Conservation (phyloP, 805 yeast species). For the Ogataea haglerorum region DNA sequence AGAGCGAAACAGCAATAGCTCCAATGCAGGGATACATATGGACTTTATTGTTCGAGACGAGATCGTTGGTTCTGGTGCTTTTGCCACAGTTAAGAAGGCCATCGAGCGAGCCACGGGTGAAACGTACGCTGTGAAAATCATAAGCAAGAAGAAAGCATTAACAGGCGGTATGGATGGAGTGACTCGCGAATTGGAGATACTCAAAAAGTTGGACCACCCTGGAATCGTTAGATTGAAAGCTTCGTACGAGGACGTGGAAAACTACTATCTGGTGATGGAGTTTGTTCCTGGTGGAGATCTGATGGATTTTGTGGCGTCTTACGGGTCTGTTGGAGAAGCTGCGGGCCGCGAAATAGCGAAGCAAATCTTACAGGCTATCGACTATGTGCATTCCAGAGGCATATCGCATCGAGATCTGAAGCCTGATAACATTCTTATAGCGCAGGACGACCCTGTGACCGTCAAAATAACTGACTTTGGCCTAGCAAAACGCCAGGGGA, state of each 20-base stretch:
- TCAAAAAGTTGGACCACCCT: conserved; percentile 75
- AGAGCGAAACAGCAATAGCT: conserved; percentile 18
- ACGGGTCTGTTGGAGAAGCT: conserved; percentile 88
- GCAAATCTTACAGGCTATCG: conserved; percentile 80
- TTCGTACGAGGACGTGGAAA: conserved; percentile 77
- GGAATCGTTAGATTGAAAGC: conserved; percentile 81
- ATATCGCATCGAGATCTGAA: conserved; percentile 95
- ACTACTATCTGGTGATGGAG: conserved; percentile 90
- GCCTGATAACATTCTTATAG: conserved; percentile 92
- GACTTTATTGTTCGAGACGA: conserved; percentile 77
- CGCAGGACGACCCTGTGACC: conserved; percentile 83
- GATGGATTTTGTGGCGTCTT: conserved; percentile 94
- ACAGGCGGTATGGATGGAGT: conserved; percentile 79
- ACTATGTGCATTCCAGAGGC: conserved; percentile 83
- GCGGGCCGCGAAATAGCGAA: conserved; percentile 83
- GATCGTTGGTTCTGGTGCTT: conserved; percentile 96
- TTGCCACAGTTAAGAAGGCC: conserved; percentile 92
- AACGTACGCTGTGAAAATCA: conserved; percentile 87
- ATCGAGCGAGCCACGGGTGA: conserved; percentile 82
- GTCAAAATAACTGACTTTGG: conserved; percentile 98
- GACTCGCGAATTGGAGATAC: conserved; percentile 77
- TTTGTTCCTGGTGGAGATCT: conserved; percentile 94
- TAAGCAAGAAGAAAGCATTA: conserved; percentile 72
- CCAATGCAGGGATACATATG: conserved; percentile 27
- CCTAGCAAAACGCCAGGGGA: conserved; percentile 83